Percentiles rank a stretch among this genome's conserved stretches.
phyloP scores from a whole-genome alignment of 2,329 filamentous ascomycete species.

The Clonostachys rosea region DNA sequence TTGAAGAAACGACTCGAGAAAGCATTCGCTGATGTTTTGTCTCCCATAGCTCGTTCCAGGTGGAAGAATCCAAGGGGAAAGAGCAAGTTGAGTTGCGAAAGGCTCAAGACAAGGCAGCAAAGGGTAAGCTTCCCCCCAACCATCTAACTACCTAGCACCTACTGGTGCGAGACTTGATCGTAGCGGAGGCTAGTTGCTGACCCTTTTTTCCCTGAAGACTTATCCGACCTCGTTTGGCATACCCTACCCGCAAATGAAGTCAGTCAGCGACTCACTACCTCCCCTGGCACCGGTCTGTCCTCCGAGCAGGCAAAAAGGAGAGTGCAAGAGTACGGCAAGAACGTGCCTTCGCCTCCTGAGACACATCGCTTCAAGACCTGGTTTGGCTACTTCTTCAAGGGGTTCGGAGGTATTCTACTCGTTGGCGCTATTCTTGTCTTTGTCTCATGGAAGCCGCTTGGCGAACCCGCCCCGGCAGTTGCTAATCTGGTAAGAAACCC shows the following conservation, averaged over 20 bases:
- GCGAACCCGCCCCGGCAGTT: conserved; percentile 56
- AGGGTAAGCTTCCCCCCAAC: conserved; percentile 22
- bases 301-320: conserved; percentile 49
- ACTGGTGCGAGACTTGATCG: background rate
- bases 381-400: conserved; percentile 70
- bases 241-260: conserved; percentile 52
- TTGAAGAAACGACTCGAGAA: conserved; percentile 3
- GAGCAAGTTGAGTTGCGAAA: conserved; percentile 27
- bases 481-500: conserved; percentile 48
- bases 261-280: conserved; percentile 53
- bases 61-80: conserved; percentile 47
- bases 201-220: conserved; percentile 30
- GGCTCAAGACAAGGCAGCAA: conserved; percentile 37
- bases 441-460: conserved; percentile 71
- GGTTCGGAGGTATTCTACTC: conserved; percentile 69
- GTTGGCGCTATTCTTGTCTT: conserved; percentile 68
- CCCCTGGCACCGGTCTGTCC: conserved; percentile 54
- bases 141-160: no score
- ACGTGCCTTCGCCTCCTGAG: conserved; percentile 61
- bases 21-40: background rate
- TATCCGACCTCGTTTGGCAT: conserved; percentile 66
- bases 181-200: no score
- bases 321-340: conserved; percentile 57
- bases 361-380: conserved; percentile 54
- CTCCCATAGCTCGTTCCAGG: conserved; percentile 41